Base-by-base conservation (phyloP, 257 asterid species). In the Salvia miltiorrhiza region DNA sequence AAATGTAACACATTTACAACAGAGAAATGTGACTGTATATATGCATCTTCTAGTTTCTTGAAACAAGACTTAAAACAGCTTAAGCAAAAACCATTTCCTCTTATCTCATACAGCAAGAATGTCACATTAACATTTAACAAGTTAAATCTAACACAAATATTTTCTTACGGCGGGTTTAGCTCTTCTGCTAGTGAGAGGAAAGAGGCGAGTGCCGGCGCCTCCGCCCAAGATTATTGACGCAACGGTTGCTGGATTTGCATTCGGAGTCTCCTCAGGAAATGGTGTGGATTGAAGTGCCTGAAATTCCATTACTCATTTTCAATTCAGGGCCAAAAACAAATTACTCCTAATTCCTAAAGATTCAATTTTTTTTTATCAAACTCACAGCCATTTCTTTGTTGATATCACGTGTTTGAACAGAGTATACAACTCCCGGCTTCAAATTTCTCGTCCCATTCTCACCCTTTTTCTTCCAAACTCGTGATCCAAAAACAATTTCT, bases 181-280 rank as follows among this genome's bases (percentile, higher is more conserved):
- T 77, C 96, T 87, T 82, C 74, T 84, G 79, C 89, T 80, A 13
- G 97, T 94, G 52, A 94, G 97, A 63, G 99, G 99, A 66, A 87
- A 87, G 61, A 94, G 97, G n/a, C 97, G 96, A 50, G 96, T 89
- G 32, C 99, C 99, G 4, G 97, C 97, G 55, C 97, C 97, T 12
- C 97, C 96, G 53, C 97, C 99, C 65, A 94, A 78, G 62, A 94
- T 87, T 67, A 94, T 84, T 0, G 97, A 76, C 52, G 97, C 99
- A 30, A 94, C 96, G 28, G 73, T 56, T 66, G 77, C 86, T 2
- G 97, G 99, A 79, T 94, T 93, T 65, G 80, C 97, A 48, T 77
- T 77, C 4, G 77, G 53, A 6, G 52, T 72, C 44, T 87, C 89
- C 69, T 81, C 91, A 32, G 63, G 66, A 43, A 77, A 76, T 0